These are phyloP conservation scores for Leishmania arabica DNA, from an alignment of 208 protist genomes.

Conservation along the genomic window DNA sequence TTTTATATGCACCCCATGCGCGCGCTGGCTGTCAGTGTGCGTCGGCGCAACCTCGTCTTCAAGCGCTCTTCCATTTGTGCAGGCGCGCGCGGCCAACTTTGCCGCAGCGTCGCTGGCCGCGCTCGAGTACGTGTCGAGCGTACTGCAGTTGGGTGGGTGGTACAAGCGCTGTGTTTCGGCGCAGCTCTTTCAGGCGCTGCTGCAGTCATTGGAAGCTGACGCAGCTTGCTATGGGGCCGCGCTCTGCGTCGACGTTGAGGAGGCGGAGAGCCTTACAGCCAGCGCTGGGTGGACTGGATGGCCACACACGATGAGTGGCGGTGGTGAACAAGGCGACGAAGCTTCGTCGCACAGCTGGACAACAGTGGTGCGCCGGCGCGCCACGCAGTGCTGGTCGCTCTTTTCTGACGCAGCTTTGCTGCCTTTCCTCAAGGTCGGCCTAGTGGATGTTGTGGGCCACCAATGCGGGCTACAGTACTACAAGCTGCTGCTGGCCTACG, in stretches of 20 bases:
- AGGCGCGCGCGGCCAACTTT: background rate
- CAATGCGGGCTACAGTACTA: conserved; percentile 33
- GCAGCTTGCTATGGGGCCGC: conserved; percentile 15
- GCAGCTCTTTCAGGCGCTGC: conserved; percentile 26
- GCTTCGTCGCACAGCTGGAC: background rate
- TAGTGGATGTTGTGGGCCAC: conserved; percentile 27
- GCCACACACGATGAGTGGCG: background rate
- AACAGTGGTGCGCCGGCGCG: conserved; percentile 23
- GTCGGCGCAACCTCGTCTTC: background rate
- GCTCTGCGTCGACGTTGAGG: conserved; percentile 15
- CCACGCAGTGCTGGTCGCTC: conserved; percentile 29
- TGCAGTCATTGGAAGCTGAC: conserved; percentile 41
- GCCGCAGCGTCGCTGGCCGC: conserved; percentile 9
- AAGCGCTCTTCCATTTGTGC: background rate
- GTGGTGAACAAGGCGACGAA: background rate
- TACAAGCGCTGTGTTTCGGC: conserved; percentile 28
- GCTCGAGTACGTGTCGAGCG: conserved; percentile 33
- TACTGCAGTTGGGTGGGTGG: conserved; percentile 42
- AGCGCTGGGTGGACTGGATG: conserved; percentile 1
- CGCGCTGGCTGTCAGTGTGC: conserved; percentile 9
- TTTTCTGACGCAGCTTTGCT: conserved; percentile 27
- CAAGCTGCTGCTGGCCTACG: conserved; percentile 43
- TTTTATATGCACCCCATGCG: conserved; percentile 12
- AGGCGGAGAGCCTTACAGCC: background rate
- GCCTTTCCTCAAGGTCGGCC: conserved; percentile 16